phyloP scores from a whole-genome alignment of 129 eudicot genomes.

The Ambrosia artemisiifolia region DNA sequence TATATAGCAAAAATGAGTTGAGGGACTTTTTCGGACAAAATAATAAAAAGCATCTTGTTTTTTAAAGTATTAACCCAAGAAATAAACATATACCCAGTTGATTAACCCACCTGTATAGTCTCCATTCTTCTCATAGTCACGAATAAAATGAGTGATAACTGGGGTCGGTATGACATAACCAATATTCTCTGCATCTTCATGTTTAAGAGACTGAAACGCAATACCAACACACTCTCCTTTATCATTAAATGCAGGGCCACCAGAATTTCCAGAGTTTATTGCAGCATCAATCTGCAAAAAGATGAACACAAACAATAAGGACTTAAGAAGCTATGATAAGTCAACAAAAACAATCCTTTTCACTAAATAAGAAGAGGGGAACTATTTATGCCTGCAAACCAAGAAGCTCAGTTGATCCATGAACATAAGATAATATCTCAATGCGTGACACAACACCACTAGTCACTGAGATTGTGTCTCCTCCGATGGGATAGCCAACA shows the following conservation, averaged over 20 bases:
- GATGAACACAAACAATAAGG: conserved; percentile 9
- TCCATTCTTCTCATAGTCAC: conserved; percentile 58
- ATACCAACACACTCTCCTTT: conserved; percentile 60
- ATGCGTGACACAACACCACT: conserved; percentile 69
- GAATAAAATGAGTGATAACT: conserved; percentile 52
- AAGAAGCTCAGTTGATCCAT: conserved; percentile 68
- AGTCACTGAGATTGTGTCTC: conserved; percentile 62
- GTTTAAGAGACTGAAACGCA: conserved; percentile 68
- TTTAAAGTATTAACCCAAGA: not conserved
- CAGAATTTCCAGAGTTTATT: conserved; percentile 63
- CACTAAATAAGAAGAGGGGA: not conserved
- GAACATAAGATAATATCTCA: conserved; percentile 63
- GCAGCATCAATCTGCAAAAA: conserved; percentile 62
- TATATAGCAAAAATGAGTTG: too few species aligned
- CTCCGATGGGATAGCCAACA: conserved; percentile 66
- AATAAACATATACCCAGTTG: not conserved
- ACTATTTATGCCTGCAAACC: conserved; percentile 49
- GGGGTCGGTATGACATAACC: conserved; percentile 71
- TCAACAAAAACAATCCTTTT: not conserved
- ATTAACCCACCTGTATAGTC: conserved; percentile 44
- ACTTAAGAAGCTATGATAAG: not conserved
- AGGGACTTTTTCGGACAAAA: too few species aligned
- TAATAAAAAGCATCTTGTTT: too few species aligned
- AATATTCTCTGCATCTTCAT: conserved; percentile 63
- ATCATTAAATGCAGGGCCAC: conserved; percentile 61